Evolutionary conservation across 257 asterid genomes (phyloP), one percentile per base, ranked within the genome.

Genomic region (Catharanthus roseus): DNA sequence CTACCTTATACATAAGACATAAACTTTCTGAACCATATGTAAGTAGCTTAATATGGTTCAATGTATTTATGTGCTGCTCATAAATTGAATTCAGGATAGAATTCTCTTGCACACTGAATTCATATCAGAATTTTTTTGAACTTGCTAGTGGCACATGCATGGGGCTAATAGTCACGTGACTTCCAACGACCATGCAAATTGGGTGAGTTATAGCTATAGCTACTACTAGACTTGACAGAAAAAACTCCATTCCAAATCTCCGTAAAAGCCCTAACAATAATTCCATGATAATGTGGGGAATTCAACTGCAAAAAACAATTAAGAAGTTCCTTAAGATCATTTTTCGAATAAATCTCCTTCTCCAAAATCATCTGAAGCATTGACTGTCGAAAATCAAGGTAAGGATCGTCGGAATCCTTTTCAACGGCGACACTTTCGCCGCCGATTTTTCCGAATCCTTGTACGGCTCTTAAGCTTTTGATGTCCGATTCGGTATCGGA

Each of bases 351-450:
- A 44, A 92, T 86, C 80, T 89, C 83, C 23, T 83, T 88, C 81
- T 90, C 97, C 49, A 92, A 78, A 13, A 90, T 90, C 98, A 92
- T 92, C 82, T 92, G 97, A 72, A 92, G 84, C 98, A 92, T 92
- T 21, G 98, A 92, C 42, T 86, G 91, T 24, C 92, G 91, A 79
- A 92, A 92, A 24, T 92, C 98, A 1, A 84, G 81, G 29, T 92
- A 92, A 0, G 96, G 97, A 73, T 92, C 97, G 67, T 90, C 93
- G 60, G 97, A 88, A 0, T 90, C 95, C n/a, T 90, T 88, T 87
- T 88, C 96, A 69, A 89, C 96, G 31, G 96, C 96, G 53, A 89
- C 86, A 60, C 95, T 91, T 75, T 79, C 81, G 10, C 90, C 86
- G 38, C 87, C 89, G 38, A 89, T 81, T 51, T 82, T 80, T 2